phyloP scores from a whole-genome alignment of 768 basidiomycete genomes.

The Termitomyces heimii region DNA sequence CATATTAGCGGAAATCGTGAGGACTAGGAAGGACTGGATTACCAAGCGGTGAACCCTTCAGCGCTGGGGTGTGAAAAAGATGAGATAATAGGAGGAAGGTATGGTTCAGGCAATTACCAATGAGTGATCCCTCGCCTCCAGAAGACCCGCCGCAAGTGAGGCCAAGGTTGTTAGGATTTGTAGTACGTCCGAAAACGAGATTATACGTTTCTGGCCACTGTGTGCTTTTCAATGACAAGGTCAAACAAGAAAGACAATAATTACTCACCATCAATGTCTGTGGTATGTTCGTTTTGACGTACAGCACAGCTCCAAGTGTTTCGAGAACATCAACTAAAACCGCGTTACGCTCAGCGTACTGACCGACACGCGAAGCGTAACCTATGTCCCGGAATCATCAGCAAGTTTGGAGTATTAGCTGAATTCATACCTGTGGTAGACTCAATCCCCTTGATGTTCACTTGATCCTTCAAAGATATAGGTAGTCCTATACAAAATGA shows the following conservation, averaged over 20 bases:
- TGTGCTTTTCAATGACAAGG: neutral
- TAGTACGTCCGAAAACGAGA: constrained; percentile 71
- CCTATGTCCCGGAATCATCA: constrained; percentile 29
- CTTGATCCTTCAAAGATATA: constrained; percentile 70
- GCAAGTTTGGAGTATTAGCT: neutral
- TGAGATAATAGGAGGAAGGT: neutral
- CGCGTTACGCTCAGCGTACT: constrained; percentile 50
- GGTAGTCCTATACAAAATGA: constrained; percentile 38
- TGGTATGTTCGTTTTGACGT: constrained; percentile 71
- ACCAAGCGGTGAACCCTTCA: constrained; percentile 42
- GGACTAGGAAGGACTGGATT: constrained; percentile 1
- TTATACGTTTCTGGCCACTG: constrained; percentile 81
- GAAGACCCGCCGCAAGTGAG: constrained; percentile 78
- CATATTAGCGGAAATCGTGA: neutral
- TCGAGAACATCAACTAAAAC: constrained; percentile 64
- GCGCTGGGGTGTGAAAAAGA: constrained; percentile 20
- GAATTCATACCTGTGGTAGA: constrained; percentile 52
- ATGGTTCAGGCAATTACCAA: constrained; percentile 32
- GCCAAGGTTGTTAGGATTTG: constrained; percentile 67
- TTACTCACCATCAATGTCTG: constrained; percentile 66
- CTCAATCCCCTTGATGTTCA: constrained; percentile 63
- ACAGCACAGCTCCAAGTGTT: constrained; percentile 63
- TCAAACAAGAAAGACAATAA: neutral
- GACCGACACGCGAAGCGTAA: constrained; percentile 69
- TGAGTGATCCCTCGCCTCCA: constrained; percentile 80